A percentile compares a stretch with the other conserved stretches of the same genome.
Conservation (phyloP, 352 stramenopile species). For the Lagenidium sp. region DNA sequence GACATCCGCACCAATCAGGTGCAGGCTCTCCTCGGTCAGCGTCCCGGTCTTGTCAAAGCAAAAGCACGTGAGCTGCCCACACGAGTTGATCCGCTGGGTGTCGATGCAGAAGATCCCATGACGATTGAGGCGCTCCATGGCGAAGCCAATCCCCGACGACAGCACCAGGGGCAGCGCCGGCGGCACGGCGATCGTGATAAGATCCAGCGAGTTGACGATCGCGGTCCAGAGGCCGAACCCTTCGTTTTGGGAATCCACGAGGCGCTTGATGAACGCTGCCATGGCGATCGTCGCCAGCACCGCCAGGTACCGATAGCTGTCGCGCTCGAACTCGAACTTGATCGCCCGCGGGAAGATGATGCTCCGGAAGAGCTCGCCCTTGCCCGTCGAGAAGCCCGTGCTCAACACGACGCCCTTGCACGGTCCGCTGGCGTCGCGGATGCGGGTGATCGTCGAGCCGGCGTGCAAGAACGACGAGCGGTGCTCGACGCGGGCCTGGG, state of each 20-base stretch:
- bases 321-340: slow-evolving; percentile 26
- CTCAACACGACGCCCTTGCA: slow-evolving; percentile 27
- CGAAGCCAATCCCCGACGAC: slow-evolving; percentile 33
- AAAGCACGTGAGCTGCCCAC: slow-evolving; percentile 28
- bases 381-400: slow-evolving; percentile 34
- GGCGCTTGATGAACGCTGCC: slow-evolving; percentile 23
- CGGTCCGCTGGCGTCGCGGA: slow-evolving; percentile 2
- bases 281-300: slow-evolving; percentile 20
- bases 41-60: slow-evolving; percentile 51
- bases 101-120: slow-evolving; percentile 43
- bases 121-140: slow-evolving; percentile 33
- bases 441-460: slow-evolving; percentile 11
- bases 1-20: slow-evolving; percentile 26
- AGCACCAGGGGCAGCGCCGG: slow-evolving; percentile 39
- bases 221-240: background rate
- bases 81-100: slow-evolving; percentile 30
- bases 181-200: slow-evolving; percentile 44
- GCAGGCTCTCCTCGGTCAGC: slow-evolving; percentile 26
- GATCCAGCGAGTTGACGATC: slow-evolving; percentile 13
- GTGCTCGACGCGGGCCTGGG: slow-evolving; percentile 8
- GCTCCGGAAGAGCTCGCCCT: slow-evolving; percentile 33
- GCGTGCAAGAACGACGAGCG: slow-evolving; percentile 17
- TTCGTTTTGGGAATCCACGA: slow-evolving; percentile 2
- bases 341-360: slow-evolving; percentile 28
- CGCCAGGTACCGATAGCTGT: slow-evolving; percentile 36